Base-by-base conservation (phyloP, 331 rosid genomes). In the Prunus yedoensis region DNA sequence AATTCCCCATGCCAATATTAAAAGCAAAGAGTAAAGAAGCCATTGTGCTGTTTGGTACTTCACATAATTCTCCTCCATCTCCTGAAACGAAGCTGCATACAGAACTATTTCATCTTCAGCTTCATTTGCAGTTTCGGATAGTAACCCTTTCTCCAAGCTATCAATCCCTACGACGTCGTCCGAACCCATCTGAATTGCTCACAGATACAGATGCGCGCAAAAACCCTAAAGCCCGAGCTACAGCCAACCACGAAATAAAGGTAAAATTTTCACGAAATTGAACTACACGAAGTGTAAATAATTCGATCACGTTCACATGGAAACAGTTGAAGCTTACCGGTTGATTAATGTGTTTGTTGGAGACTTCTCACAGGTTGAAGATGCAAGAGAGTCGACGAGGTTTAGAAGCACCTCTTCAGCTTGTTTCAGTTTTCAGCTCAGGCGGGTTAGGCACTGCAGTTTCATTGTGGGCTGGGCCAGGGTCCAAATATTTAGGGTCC, bases 1-100 rank as follows among this genome's bases (percentile, higher is more conserved):
- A 73, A 94, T 76, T 51, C 99, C 99, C 96, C 96, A 94, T 6
- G 96, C 99, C 68, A 94, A 70, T 27, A 94, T 52, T 64, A 94
- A 71, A 71, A 92, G 83, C 27, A 81, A 49, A 2, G 97, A 94
- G 85, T 90, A 92, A 14, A 94, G 87, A 59, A 92, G 86, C 99
- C 96, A 94, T 41, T 77, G 90, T 14, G 89, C 78, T 1, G 97
- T 91, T 32, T 86, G 88, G 75, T 80, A 88, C 86, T 88, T 92
- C 4, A 94, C 81, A 43, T 84, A 94, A 64, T 52, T 86, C 20
- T 89, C 81, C 78, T 92, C 99, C 88, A 60, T 86, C 70, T 90
- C 97, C n/a, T 63, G 83, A 78, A 94, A 94, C 76, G 97, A 91
- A 35, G 96, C 99, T 43, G 88, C 21, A 70, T 89, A 89, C 17